These are phyloP conservation scores for Canavalia gladiata DNA, from an alignment of 306 rosid species.

Conservation along the genomic window DNA sequence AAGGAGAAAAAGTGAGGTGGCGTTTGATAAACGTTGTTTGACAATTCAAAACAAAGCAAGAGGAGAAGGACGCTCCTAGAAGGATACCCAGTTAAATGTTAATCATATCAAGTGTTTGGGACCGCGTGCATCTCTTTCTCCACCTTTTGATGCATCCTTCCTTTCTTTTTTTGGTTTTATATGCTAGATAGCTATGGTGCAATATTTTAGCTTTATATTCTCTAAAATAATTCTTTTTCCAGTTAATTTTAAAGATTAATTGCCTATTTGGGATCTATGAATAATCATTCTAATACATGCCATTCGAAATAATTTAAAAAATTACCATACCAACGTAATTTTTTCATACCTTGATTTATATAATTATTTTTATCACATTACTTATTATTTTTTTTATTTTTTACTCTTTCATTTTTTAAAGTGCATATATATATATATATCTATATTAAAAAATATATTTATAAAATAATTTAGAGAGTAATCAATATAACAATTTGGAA, in stretches of 20 bases:
- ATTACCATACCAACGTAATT: neutral
- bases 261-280: neutral
- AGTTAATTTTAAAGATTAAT: neutral
- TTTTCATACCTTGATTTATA: neutral
- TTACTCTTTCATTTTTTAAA: no score
- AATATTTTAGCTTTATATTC: constrained; percentile 17
- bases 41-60: constrained; percentile 51
- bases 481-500: no score
- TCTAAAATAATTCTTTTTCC: neutral
- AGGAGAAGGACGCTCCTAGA: constrained; percentile 17
- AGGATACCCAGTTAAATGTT: constrained; percentile 39
- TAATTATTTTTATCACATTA: neutral
- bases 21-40: constrained; percentile 48
- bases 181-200: constrained; percentile 14
- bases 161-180: constrained; percentile 48
- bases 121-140: constrained; percentile 61
- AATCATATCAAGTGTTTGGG: constrained; percentile 38
- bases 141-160: constrained; percentile 60
- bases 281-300: neutral
- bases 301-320: neutral
- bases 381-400: no score
- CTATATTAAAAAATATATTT: no score
- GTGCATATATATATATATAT: no score
- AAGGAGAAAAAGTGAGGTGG: constrained; percentile 34
- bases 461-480: no score